These are phyloP conservation scores for Tylopilus vinaceipallidus DNA, from an alignment of 768 basidiomycete genomes.

Conservation along the genomic window DNA sequence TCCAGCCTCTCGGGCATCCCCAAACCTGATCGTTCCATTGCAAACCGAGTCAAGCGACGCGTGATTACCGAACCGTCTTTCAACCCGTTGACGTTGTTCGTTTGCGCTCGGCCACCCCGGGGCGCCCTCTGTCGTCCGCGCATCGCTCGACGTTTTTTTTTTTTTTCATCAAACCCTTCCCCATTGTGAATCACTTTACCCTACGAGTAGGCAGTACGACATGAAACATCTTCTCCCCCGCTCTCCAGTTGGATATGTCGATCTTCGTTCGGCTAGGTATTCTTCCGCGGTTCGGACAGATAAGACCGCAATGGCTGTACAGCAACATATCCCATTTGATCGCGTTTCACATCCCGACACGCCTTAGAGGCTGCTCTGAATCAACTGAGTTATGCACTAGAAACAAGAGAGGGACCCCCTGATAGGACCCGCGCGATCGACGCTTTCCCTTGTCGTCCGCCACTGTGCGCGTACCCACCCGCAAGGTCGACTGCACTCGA, in stretches of 20 bases:
- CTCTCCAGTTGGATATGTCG: not conserved
- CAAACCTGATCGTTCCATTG: not conserved
- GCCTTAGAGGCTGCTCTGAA: too few species aligned
- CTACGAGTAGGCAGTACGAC: too few species aligned
- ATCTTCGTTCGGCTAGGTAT: not conserved
- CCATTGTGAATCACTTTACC: too few species aligned
- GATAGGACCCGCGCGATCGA: not conserved
- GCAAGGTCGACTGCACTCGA: not conserved
- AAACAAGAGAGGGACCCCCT: not conserved
- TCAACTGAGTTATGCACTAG: not conserved
- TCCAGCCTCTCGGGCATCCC: not conserved
- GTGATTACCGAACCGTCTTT: not conserved
- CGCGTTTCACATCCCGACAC: not conserved
- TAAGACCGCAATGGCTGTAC: too few species aligned
- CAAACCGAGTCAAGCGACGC: not conserved
- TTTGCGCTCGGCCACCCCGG: not conserved
- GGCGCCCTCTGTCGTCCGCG: not conserved
- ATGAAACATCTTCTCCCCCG: too few species aligned
- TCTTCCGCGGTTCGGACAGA: not conserved
- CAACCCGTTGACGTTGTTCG: not conserved
- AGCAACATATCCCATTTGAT: too few species aligned
- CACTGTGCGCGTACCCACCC: not conserved
- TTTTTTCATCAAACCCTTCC: too few species aligned
- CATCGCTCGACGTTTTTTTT: not conserved
- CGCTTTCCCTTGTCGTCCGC: not conserved